Evolutionary conservation across 768 basidiomycete species (phyloP), one percentile per base, ranked within the genome.

Genomic region (Pleurotus eryngii): DNA sequence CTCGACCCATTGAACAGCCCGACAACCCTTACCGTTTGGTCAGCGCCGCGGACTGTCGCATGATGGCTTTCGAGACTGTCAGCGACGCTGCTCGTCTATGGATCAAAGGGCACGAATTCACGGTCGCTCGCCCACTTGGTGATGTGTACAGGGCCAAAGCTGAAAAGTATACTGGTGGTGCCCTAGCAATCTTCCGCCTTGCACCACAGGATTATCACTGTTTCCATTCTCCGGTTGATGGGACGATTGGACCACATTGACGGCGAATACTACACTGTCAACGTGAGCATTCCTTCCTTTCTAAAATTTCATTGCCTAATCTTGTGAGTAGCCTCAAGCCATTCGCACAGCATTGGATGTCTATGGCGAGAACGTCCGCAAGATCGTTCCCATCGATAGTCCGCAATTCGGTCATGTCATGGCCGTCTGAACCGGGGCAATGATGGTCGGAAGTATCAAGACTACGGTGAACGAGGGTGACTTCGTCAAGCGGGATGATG

Each of bases 91-190:
- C 94, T 2, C 77, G 80, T 20, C 74, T 99, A 0, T 99, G 96
- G 96, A 96, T 98, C 74, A 98, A 98, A 66, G 96, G 96, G 2
- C 85, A 94, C 43, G 95, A 97, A 63, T 98, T 99, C 67, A 87
- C 86, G 1, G 79, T 98, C 3, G 79, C 73, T 4, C 80, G 86
- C 1, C 77, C 98, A 35, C 80, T 98, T 0, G 95, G 95, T 0
- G 88, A 91, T 3, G 74, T 71, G 9, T 93, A 95, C 70, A 83
- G 82, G 61, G 74, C 79, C 18, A 81, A 91, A 49, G 84, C 81
- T 1, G 84, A 86, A 3, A 79, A 80, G 38, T 98, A 89, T 65
- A 72, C 74, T 1, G 91, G 90, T 7, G 96, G 97, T 4, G 86
- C 89, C 0, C 65, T 99, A 49, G 91, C 81, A 8, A 97, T 97